These are phyloP conservation scores for Stephanocyclus meneghinianus DNA, from an alignment of 352 stramenopile genomes.

Conservation along the genomic window DNA sequence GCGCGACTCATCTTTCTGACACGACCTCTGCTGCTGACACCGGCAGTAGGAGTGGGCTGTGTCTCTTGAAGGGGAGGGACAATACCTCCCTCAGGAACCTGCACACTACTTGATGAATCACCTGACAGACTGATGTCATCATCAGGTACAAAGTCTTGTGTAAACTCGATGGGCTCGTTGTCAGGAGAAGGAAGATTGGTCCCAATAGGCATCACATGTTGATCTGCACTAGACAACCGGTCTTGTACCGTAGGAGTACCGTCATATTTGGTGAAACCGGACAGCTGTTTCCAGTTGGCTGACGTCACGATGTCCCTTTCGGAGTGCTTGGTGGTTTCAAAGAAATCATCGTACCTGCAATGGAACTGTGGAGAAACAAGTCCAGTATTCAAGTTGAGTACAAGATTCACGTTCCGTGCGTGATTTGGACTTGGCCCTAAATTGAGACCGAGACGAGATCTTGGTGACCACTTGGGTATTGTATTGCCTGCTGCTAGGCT, in stretches of 20 bases:
- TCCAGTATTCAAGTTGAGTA: constrained; percentile 3
- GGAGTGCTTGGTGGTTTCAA: neutral
- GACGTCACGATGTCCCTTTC: neutral
- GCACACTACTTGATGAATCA: neutral
- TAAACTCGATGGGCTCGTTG: neutral
- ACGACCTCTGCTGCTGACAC: neutral
- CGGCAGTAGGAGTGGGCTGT: neutral
- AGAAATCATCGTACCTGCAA: neutral
- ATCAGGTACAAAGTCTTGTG: neutral
- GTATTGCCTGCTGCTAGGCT: constrained; percentile 4
- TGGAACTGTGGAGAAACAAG: constrained; percentile 1
- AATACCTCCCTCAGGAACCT: constrained; percentile 1
- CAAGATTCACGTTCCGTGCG: constrained; percentile 31
- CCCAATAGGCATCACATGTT: neutral
- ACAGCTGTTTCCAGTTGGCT: neutral
- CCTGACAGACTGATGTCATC: neutral
- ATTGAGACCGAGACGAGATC: neutral
- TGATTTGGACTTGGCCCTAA: constrained; percentile 16
- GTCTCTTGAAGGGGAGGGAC: neutral
- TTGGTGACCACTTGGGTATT: constrained; percentile 19
- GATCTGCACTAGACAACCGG: neutral
- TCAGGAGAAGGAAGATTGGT: neutral
- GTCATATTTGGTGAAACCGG: neutral
- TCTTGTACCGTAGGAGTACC: neutral
- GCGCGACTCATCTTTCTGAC: neutral